Conservation (phyloP, 371 early-diverging fungal genomes). For the Nematocida displodere region DNA sequence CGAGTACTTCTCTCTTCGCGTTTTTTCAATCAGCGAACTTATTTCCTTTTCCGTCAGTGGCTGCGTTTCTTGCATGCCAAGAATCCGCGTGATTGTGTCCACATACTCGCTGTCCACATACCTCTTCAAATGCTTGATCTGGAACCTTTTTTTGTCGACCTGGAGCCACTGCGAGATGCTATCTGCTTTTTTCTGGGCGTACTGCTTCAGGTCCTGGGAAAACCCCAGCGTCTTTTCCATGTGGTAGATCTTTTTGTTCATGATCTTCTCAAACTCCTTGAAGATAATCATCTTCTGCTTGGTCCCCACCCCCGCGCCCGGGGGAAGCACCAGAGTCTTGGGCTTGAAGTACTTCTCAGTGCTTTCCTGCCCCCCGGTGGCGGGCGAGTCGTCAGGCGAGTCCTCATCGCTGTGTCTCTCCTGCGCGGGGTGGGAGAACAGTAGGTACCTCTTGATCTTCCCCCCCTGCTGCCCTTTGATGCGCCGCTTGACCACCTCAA, state of each 20-base stretch:
- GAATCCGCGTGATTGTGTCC: constrained; percentile 39
- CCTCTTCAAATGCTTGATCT: constrained; percentile 22
- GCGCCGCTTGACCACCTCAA: constrained; percentile 38
- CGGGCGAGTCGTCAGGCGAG: constrained; percentile 11
- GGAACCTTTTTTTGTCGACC: constrained; percentile 39
- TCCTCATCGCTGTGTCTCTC: constrained; percentile 17
- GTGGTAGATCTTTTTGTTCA: constrained; percentile 5
- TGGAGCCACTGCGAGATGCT: constrained; percentile 28
- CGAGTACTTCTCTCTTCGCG: constrained; percentile 59
- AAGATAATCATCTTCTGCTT: constrained; percentile 58
- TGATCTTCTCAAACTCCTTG: constrained; percentile 60
- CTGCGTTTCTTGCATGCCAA: constrained; percentile 36
- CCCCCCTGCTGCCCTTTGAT: constrained; percentile 21
- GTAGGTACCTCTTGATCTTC: constrained; percentile 23
- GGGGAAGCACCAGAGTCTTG: constrained; percentile 18
- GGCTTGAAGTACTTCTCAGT: constrained; percentile 51
- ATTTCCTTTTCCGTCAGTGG: constrained; percentile 48
- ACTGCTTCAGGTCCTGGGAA: constrained; percentile 43
- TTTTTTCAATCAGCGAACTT: constrained; percentile 56
- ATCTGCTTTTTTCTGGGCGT: constrained; percentile 35
- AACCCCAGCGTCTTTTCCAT: constrained; percentile 24
- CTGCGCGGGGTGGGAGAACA: constrained; percentile 16
- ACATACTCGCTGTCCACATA: constrained; percentile 52
- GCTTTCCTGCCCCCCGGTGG: constrained; percentile 14
- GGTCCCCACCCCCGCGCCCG: constrained; percentile 11